These are phyloP conservation scores for Cordyceps militaris DNA, from an alignment of 2,329 filamentous ascomycete genomes.

Conservation along the genomic window DNA sequence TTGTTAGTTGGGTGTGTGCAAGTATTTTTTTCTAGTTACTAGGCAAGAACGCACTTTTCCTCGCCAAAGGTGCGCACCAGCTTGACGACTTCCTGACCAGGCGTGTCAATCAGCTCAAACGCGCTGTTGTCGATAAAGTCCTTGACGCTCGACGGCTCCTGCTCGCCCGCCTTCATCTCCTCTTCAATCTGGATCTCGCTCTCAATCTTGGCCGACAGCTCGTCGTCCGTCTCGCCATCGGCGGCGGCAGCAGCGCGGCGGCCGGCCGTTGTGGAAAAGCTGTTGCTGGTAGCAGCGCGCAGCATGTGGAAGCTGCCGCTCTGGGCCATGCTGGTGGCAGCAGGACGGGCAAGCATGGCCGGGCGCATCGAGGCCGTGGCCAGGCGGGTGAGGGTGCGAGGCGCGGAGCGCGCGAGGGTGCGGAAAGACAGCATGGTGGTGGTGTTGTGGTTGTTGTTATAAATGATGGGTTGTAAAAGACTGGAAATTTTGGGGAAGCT, in stretches of 20 bases:
- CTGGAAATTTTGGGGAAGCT: neutral
- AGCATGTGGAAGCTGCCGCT: slow-evolving; percentile 18
- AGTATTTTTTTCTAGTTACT: neutral
- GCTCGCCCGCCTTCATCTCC: slow-evolving; percentile 66
- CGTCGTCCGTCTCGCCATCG: slow-evolving; percentile 56
- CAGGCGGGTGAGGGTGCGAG: slow-evolving; percentile 55
- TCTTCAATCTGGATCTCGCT: slow-evolving; percentile 79
- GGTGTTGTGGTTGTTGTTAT: neutral
- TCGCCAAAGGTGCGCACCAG: slow-evolving; percentile 77
- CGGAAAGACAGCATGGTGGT: slow-evolving; percentile 61
- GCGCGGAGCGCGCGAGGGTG: slow-evolving; percentile 57
- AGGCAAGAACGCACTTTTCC: slow-evolving; percentile 61
- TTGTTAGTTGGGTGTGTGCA: neutral
- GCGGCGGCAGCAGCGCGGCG: slow-evolving; percentile 31
- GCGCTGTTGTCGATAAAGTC: slow-evolving; percentile 82
- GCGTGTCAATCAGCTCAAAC: slow-evolving; percentile 74
- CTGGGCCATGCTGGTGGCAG: slow-evolving; percentile 27
- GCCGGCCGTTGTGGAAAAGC: slow-evolving; percentile 40
- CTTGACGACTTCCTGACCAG: slow-evolving; percentile 81
- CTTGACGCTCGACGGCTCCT: slow-evolving; percentile 69
- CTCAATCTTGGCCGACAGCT: slow-evolving; percentile 80
- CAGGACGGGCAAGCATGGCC: slow-evolving; percentile 39
- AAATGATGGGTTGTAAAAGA: neutral
- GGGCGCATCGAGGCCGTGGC: slow-evolving; percentile 44
- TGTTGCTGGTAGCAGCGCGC: slow-evolving; percentile 34